Evolutionary conservation across 1,284 basidiomycete species (phyloP), one percentile per base, ranked within the genome.

Genomic region (Pseudozyma hubeiensis): DNA sequence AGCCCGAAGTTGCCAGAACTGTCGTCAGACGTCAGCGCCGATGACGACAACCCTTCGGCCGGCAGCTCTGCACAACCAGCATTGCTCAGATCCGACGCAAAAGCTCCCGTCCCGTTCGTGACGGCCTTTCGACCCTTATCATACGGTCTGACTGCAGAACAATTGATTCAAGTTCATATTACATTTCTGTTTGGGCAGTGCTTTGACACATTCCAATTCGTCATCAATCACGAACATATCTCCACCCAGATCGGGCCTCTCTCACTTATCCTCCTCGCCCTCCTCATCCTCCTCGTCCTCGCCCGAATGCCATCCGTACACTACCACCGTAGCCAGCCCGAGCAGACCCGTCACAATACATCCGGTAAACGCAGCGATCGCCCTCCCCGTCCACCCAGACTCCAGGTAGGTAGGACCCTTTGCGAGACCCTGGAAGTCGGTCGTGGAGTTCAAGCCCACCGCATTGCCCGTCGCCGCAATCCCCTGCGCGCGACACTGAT

Each of bases 341-440:
- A 95, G 77, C 30, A 93, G 86, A 1, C 92, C 93, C 0, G 92
- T 90, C 63, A 96, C 85, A 56, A 94, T 90, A 81, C 93, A 94
- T 0, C 92, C 94, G 0, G 90, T 88, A 88, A 98, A 90, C 24
- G 94, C 94, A 33, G 90, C 89, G 66, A 93, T 92, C 31, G 78
- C 78, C 14, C 62, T 63, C 0, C 58, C 35, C 14, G 80, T 81
- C 80, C 80, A 81, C 8, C 80, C 80, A 0, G 59, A 56, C 39
- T 56, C 64, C 51, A 81, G 51, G n/a, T 69, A 73, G 0, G 61
- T 59, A 0, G 72, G 72, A 5, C 62, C 78, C 57, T 62, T 63
- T 0, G 17, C 40, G 35, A 80, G 54, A 3, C 57, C 65, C 5
- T 43, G 51, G 53, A 81, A 81, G 61, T 81, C 66, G 10, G 74